Conservation (phyloP, 345 rosid species). For the Sisymbrium altissimum region DNA sequence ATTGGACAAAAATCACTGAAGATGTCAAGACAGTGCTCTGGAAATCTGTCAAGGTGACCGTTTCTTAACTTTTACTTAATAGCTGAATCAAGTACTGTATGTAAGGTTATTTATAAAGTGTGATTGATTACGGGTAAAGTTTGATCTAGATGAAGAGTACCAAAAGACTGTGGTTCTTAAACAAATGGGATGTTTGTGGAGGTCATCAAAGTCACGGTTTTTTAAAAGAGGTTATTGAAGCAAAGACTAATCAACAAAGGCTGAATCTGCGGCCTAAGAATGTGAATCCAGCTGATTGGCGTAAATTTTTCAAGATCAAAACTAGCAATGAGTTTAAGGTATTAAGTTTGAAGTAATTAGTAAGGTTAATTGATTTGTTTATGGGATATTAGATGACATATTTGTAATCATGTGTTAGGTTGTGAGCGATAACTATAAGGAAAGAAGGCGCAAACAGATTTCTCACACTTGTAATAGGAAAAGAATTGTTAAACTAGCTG, state of each 20-base stretch:
- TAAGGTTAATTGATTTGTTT: no score
- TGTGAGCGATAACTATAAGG: neutral
- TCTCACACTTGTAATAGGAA: neutral
- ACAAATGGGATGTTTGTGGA: neutral
- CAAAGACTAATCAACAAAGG: neutral
- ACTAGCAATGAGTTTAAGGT: neutral
- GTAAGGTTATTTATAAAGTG: no score
- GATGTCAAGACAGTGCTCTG: neutral
- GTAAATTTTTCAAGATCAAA: neutral
- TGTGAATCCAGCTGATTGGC: neutral
- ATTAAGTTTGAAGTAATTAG: no score
- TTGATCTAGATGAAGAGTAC: neutral
- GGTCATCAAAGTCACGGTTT: neutral
- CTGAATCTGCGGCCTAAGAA: neutral
- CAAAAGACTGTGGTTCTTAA: neutral
- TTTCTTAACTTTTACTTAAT: no score
- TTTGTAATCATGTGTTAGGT: neutral
- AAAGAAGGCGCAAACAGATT: neutral
- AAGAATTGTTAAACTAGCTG: neutral
- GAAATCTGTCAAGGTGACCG: neutral
- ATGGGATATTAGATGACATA: no score
- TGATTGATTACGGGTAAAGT: neutral
- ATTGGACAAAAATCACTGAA: neutral
- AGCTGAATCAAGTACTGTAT: no score
- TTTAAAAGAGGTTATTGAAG: neutral